A percentile compares a stretch with the other conserved stretches of the same genome.
These are phyloP conservation scores for Rhodamnia argentea DNA, from an alignment of 345 rosid genomes.

Conservation along the genomic window DNA sequence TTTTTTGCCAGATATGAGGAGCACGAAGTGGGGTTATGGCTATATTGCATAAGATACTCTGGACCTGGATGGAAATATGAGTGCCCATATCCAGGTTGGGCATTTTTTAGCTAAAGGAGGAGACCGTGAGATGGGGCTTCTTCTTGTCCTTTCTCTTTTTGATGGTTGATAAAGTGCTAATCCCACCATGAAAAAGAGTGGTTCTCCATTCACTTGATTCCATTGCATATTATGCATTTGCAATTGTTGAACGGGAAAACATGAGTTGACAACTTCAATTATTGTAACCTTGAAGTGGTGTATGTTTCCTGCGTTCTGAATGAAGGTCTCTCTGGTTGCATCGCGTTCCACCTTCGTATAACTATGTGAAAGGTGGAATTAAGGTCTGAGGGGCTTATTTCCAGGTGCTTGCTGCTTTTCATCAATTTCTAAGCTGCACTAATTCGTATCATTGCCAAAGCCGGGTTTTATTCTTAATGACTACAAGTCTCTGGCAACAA, in stretches of 20 bases:
- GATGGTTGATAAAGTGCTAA: neutral
- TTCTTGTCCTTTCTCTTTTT: neutral
- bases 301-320: neutral
- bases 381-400: neutral
- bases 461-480: neutral
- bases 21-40: conserved; percentile 68
- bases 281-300: neutral
- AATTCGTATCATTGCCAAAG: neutral
- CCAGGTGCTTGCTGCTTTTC: neutral
- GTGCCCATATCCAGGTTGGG: conserved; percentile 81
- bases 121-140: neutral
- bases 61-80: conserved; percentile 79
- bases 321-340: neutral
- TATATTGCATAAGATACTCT: conserved; percentile 59
- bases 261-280: neutral
- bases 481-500: neutral
- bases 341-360: neutral
- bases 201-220: neutral
- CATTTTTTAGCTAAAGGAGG: conserved; percentile 15
- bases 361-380: neutral
- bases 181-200: neutral
- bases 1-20: conserved; percentile 39
- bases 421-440: neutral
- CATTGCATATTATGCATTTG: neutral
- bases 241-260: neutral